Percentiles rank a stretch among this genome's conserved stretches.
Evolutionary conservation across 2,329 filamentous ascomycete species (phyloP).

Genomic region (Paramyrothecium sp.): DNA sequence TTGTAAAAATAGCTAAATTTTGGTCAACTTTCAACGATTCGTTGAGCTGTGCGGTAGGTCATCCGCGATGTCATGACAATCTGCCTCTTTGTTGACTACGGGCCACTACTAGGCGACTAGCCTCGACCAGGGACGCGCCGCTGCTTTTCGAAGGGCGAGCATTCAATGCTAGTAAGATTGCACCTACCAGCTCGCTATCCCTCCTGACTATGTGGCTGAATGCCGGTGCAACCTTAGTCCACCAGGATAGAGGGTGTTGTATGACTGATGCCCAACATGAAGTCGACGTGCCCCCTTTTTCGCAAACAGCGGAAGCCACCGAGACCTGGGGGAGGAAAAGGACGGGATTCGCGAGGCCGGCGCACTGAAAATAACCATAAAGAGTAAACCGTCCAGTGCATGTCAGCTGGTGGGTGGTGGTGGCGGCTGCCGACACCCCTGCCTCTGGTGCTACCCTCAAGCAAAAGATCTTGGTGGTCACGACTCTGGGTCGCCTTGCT

Average conservation of each 20-base stretch:
- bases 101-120: not conserved
- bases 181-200: not conserved
- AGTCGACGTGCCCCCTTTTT: no score
- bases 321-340: not conserved
- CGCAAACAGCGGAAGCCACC: no score
- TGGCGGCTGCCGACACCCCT: not conserved
- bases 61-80: not conserved
- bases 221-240: not conserved
- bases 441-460: not conserved
- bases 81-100: not conserved
- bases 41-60: no score
- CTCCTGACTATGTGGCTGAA: not conserved
- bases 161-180: not conserved
- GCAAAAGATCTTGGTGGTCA: not conserved
- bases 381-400: not conserved
- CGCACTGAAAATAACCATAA: not conserved
- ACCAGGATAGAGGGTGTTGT: no score
- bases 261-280: no score
- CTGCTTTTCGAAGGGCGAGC: not conserved
- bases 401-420: not conserved
- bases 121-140: not conserved
- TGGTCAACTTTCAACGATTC: no score
- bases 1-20: not conserved
- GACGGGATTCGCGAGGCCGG: not conserved
- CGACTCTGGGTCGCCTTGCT: conserved; percentile 2